These are phyloP conservation scores for Alternaria burnsii DNA, from an alignment of 2,329 filamentous ascomycete genomes.

Conservation along the genomic window DNA sequence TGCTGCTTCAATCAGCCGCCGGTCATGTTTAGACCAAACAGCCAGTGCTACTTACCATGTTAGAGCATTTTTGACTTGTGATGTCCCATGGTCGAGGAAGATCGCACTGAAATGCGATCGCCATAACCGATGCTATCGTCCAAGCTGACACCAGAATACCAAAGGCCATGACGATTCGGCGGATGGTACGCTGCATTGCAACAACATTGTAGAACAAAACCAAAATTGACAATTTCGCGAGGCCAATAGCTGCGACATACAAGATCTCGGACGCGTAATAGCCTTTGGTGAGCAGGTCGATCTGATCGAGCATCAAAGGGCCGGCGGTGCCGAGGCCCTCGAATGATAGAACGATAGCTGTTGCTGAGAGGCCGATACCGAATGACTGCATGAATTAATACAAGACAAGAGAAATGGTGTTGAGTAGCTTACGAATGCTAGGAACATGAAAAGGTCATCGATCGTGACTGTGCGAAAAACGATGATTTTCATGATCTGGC, in stretches of 20 bases:
- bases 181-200: constrained; percentile 27
- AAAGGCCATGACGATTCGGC: constrained; percentile 29
- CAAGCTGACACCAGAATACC: constrained; percentile 37
- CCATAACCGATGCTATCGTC: constrained; percentile 37
- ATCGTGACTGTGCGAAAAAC: constrained; percentile 33
- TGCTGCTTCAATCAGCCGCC: constrained; percentile 33
- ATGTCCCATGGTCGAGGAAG: constrained; percentile 44
- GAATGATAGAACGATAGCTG: constrained; percentile 33
- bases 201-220: constrained; percentile 39
- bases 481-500: constrained; percentile 38
- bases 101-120: constrained; percentile 42
- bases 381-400: constrained; percentile 33
- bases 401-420: too few species aligned
- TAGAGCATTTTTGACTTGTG: constrained; percentile 38
- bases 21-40: background rate
- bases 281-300: constrained; percentile 38
- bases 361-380: constrained; percentile 39
- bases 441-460: constrained; percentile 43
- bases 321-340: constrained; percentile 33
- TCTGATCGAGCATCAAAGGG: constrained; percentile 27
- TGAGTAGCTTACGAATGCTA: constrained; percentile 38
- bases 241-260: constrained; percentile 41
- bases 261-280: constrained; percentile 47
- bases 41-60: constrained; percentile 31
- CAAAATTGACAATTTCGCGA: constrained; percentile 43